These are phyloP conservation scores for Leccinum incarnatum DNA, from an alignment of 768 basidiomycete genomes.

Conservation along the genomic window DNA sequence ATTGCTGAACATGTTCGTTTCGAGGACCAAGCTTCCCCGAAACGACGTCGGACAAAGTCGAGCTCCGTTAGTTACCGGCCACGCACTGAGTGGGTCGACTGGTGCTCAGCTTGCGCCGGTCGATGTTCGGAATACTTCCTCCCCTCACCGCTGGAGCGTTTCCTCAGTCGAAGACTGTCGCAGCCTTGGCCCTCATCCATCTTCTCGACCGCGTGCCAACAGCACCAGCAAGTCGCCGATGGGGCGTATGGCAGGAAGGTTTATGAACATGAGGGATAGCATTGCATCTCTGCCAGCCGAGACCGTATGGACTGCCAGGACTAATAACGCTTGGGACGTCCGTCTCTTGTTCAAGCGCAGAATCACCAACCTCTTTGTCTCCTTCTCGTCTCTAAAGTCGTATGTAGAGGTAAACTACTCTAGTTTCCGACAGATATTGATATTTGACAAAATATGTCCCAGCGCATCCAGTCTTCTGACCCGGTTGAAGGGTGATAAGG, in stretches of 20 bases:
- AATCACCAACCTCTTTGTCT: constrained; percentile 79
- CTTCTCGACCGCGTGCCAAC: not conserved
- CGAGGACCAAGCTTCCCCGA: constrained; percentile 21
- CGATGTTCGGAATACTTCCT: constrained; percentile 8
- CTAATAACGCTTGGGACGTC: not conserved
- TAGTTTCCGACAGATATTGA: constrained; percentile 92
- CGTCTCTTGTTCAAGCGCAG: constrained; percentile 86
- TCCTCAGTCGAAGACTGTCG: constrained; percentile 45
- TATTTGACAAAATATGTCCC: constrained; percentile 59
- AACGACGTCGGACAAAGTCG: constrained; percentile 25
- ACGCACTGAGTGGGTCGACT: constrained; percentile 23
- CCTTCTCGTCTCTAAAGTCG: constrained; percentile 71
- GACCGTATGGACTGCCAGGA: too few species aligned
- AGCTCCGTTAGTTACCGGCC: constrained; percentile 25
- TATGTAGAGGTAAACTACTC: constrained; percentile 92
- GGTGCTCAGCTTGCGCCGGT: not conserved
- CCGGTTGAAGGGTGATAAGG: constrained; percentile 78
- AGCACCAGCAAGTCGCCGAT: too few species aligned
- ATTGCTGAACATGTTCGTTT: constrained; percentile 23
- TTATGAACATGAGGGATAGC: too few species aligned
- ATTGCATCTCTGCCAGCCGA: too few species aligned
- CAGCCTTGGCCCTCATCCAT: constrained; percentile 30
- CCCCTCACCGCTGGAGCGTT: constrained; percentile 36
- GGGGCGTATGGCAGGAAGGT: too few species aligned
- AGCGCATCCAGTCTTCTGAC: not conserved